Evolutionary conservation across 345 rosid genomes (phyloP).

Genomic region (Acer negundo): DNA sequence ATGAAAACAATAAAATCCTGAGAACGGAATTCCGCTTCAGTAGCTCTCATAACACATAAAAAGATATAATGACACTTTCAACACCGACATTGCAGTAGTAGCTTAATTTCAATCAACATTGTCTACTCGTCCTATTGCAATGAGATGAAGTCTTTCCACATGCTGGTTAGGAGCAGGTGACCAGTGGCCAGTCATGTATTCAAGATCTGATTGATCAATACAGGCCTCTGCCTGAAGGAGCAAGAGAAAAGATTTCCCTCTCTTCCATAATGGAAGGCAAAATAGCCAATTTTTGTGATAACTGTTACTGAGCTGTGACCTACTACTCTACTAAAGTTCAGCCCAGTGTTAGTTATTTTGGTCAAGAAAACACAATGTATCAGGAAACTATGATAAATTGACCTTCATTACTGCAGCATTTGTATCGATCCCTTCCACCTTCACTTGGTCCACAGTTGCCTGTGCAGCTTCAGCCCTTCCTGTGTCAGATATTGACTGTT

Average conservation of each 20-base stretch:
- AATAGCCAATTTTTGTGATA: slow-evolving; percentile 18
- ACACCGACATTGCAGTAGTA: neutral
- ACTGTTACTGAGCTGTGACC: neutral
- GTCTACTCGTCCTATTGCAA: neutral
- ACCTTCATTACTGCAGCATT: slow-evolving; percentile 93
- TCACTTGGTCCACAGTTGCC: slow-evolving; percentile 92
- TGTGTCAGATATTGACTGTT: slow-evolving; percentile 65
- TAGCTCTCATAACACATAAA: neutral
- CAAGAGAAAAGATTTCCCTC: neutral
- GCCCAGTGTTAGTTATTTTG: neutral
- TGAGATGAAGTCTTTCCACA: neutral
- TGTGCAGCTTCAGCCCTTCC: slow-evolving; percentile 91
- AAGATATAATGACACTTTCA: neutral
- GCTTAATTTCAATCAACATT: neutral
- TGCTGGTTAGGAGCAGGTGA: neutral
- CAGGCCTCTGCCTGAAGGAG: slow-evolving; percentile 6
- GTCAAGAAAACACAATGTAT: slow-evolving; percentile 9
- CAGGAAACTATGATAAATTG: neutral
- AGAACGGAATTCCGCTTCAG: neutral
- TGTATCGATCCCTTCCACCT: slow-evolving; percentile 94
- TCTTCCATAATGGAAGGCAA: neutral
- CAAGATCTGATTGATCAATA: slow-evolving; percentile 5
- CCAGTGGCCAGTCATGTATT: neutral
- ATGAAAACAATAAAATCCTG: neutral
- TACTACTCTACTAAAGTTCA: slow-evolving; percentile 5